Evolutionary conservation across 1,139 yeast genomes (phyloP), one percentile per base, ranked within the genome.

Genomic region (Geotrichum candidum): DNA sequence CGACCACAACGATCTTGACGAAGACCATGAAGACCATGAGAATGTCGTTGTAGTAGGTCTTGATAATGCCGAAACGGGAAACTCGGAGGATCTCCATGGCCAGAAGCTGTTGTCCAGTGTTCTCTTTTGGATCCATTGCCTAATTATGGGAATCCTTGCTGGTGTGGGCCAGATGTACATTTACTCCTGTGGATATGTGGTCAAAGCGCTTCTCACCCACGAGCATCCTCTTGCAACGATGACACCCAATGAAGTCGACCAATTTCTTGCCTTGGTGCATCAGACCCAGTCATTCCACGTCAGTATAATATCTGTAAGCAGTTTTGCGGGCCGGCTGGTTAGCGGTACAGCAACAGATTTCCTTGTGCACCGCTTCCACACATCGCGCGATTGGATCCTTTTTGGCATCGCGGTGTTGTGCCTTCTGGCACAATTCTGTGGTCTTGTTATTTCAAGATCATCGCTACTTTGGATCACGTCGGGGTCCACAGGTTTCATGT

Each of bases 121-220:
- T n/a, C 59, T 67, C 13, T 77, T 77, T 65, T 76, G 79, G 79
- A 61, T 69, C 25, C 76, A 74, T 61, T 71, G 74, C 67, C 56
- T 81, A 10, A 77, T 86, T 23, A 76, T 88, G 65, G 88, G 91
- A 0, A 73, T 83, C 2, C 75, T 87, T 55, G 87, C 88, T 67
- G 89, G 91, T 1, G 79, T 85, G 64, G 95, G 95, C 10, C 94
- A 88, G 71, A 84, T 87, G 80, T 88, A 87, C 70, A 88, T 88
- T 38, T 87, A 83, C 69, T 83, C 89, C 3, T 84, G 88, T 58
- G 96, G 96, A 0, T 87, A 84, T 68, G 80, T 88, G 53, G 83
- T 87, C 31, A 82, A 84, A 66, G 88, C 91, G 1, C 69, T 77
- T 53, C 69, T 69, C 0, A 79, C 61, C 4, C 27, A 11, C 23